Base-by-base conservation (phyloP, 2,329 filamentous ascomycete species). In the Xylaria sp. region DNA sequence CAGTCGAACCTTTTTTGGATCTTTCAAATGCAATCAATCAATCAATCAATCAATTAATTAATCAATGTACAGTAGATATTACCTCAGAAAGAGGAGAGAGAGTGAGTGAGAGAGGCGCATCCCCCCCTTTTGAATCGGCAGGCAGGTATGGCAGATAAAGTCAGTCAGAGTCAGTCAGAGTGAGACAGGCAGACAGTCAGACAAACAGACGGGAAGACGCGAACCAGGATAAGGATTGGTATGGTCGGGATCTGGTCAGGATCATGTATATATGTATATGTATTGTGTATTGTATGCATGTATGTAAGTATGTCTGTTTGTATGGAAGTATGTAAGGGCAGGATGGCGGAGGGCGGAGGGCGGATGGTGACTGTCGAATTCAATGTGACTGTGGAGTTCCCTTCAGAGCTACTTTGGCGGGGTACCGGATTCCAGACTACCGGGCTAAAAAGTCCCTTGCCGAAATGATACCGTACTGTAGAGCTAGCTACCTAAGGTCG, bases 391-490 rank as follows among this genome's bases (percentile, higher is more conserved):
- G 66, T 57, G 58, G 62, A 41, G 52, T 50, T 56, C 45, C 20
- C 36, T 59, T 48, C 32, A 46, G 28, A 18, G 41, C 41, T 20
- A 50, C 53, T 48, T 61, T 67, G 67, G 67, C 58, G 67, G 65
- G 65, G 61, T 65, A 61, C 64, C 63, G 62, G 67, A 67, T 43
- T 69, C 67, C 67, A 69, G 64, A 70, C 62, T 65, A 61, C 25
- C 57, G 67, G 65, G 65, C 65, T 65, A 69, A 65, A 64, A 70
- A 64, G 60, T 63, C 60, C 65, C 65, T 60, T 67, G 57, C 67
- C n/a, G 60, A 60, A 63, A 63, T 60, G 50, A 18, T 30, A 62
- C 64, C 60, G 66, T 68, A 65, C 64, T 63, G 66, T 68, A 65
- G 43, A 46, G 41, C 36, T 39, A 39, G 36, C n/a, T n/a, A n/a